Conservation (phyloP, 768 basidiomycete genomes). For the Pleurotus cornucopiae region DNA sequence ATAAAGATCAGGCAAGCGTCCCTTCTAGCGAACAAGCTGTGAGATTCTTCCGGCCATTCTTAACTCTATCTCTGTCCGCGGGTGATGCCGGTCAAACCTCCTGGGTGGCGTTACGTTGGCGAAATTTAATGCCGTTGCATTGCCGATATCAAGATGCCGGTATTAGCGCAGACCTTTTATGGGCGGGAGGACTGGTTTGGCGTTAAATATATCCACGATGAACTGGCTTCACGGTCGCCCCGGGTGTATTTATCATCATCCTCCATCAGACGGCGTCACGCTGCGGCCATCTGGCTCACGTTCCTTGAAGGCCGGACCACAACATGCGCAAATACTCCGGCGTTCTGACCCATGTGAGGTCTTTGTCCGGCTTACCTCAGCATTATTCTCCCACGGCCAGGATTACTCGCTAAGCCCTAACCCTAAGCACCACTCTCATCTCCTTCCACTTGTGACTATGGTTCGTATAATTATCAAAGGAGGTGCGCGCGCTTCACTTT, state of each 20-base stretch:
- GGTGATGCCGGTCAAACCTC: background rate
- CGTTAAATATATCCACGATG: too few relatives aligned
- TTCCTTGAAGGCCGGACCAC: constrained; percentile 5
- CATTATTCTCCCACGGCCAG: too few relatives aligned
- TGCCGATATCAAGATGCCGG: constrained; percentile 6
- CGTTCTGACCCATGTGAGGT: too few relatives aligned
- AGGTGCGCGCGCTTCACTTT: constrained; percentile 39
- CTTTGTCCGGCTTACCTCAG: too few relatives aligned
- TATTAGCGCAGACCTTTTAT: background rate
- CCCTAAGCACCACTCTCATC: background rate
- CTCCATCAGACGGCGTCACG: too few relatives aligned
- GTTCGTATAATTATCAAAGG: constrained; percentile 91
- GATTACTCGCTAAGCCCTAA: background rate
- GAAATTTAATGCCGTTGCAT: background rate
- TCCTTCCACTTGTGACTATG: constrained; percentile 36
- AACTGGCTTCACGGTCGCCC: too few relatives aligned
- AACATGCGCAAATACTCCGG: too few relatives aligned
- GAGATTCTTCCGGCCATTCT: background rate
- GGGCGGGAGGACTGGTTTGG: too few relatives aligned
- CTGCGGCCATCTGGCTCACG: too few relatives aligned
- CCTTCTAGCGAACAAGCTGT: too few relatives aligned
- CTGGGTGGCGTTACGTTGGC: constrained; percentile 2
- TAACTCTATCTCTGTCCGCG: background rate
- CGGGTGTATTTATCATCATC: too few relatives aligned
- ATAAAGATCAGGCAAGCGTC: too few relatives aligned